Conservation (phyloP, 2,329 filamentous ascomycete species). For the Phyllosticta capitalensis region DNA sequence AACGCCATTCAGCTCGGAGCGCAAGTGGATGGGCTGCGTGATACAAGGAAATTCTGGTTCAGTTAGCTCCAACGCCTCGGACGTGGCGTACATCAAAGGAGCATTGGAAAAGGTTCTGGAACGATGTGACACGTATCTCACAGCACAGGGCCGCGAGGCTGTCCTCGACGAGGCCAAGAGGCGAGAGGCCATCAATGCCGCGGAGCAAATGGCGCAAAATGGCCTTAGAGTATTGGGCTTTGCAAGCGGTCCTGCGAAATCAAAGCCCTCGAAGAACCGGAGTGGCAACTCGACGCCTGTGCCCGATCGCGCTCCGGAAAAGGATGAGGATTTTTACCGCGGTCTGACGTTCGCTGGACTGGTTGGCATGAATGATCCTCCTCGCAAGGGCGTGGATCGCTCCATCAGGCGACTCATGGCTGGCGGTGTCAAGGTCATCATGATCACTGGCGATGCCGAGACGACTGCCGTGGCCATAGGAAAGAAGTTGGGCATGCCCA, state of each 20-base stretch:
- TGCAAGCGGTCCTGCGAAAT: slow-evolving; percentile 60
- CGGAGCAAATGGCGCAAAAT: slow-evolving; percentile 77
- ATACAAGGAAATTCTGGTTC: slow-evolving; percentile 47
- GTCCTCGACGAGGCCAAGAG: slow-evolving; percentile 68
- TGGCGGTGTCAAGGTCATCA: slow-evolving; percentile 92
- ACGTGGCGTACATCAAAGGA: slow-evolving; percentile 92
- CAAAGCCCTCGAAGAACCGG: slow-evolving; percentile 15
- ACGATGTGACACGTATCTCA: slow-evolving; percentile 84
- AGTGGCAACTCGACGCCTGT: slow-evolving; percentile 25
- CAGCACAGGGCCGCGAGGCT: slow-evolving; percentile 75
- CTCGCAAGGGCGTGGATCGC: slow-evolving; percentile 77
- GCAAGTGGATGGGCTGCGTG: slow-evolving; percentile 98
- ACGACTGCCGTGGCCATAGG: slow-evolving; percentile 91
- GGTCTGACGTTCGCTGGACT: slow-evolving; percentile 83
- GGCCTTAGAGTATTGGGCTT: slow-evolving; percentile 88
- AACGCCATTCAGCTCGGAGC: slow-evolving; percentile 90
- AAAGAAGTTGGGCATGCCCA: slow-evolving; percentile 86
- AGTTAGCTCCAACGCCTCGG: slow-evolving; percentile 48
- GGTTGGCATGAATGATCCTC: slow-evolving; percentile 96
- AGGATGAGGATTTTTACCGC: slow-evolving; percentile 62
- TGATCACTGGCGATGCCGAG: slow-evolving; percentile 97
- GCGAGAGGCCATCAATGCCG: slow-evolving; percentile 66
- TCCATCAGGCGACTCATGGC: slow-evolving; percentile 86
- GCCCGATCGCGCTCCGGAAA: slow-evolving; percentile 11
- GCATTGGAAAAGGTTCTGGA: slow-evolving; percentile 79